Percentiles rank a stretch among this genome's conserved stretches.
Conservation (phyloP, 2,329 filamentous ascomycete species). For the Dissoconium aciculare region DNA sequence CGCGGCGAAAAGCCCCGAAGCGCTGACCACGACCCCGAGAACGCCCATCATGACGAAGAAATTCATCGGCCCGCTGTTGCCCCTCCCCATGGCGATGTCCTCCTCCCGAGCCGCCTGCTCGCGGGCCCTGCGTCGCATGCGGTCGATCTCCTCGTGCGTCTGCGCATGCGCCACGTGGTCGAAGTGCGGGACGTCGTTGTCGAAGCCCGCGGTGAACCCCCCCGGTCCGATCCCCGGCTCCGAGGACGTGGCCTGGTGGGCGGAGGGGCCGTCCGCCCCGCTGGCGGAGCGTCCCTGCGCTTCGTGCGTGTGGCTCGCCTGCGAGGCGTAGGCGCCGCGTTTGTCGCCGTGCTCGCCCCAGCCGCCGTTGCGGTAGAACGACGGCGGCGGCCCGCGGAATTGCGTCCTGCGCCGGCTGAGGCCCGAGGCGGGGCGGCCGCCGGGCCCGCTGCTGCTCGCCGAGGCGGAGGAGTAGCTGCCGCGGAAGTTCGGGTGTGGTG, state of each 20-base stretch:
- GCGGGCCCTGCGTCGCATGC: constrained; percentile 11
- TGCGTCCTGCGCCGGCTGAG: constrained; percentile 59
- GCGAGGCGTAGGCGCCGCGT: constrained; percentile 32
- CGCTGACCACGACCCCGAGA: constrained; percentile 15
- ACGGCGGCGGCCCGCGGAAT: constrained; percentile 76
- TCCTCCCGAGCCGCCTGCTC: constrained; percentile 10
- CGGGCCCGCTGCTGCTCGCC: constrained; percentile 37
- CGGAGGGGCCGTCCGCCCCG: constrained; percentile 8
- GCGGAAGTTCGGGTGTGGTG: constrained; percentile 29
- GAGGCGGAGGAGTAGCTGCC: constrained; percentile 40
- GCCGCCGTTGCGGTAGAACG: constrained; percentile 69
- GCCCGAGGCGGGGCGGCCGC: constrained; percentile 64
- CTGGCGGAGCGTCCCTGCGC: constrained; percentile 12
- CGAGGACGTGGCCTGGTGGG: too few species aligned
- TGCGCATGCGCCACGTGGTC: constrained; percentile 56
- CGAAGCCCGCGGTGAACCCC: constrained; percentile 44
- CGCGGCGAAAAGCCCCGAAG: too few species aligned
- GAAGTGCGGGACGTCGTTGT: constrained; percentile 58
- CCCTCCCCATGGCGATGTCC: constrained; percentile 10
- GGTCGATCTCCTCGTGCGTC: constrained; percentile 49
- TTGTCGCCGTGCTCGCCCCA: constrained; percentile 55
- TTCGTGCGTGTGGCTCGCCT: constrained; percentile 19
- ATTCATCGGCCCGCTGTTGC: constrained; percentile 15
- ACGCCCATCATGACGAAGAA: constrained; percentile 22
- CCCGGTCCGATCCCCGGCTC: constrained; percentile 24